Base-by-base conservation (phyloP, 768 basidiomycete genomes). In the Tricholoma matsutake region DNA sequence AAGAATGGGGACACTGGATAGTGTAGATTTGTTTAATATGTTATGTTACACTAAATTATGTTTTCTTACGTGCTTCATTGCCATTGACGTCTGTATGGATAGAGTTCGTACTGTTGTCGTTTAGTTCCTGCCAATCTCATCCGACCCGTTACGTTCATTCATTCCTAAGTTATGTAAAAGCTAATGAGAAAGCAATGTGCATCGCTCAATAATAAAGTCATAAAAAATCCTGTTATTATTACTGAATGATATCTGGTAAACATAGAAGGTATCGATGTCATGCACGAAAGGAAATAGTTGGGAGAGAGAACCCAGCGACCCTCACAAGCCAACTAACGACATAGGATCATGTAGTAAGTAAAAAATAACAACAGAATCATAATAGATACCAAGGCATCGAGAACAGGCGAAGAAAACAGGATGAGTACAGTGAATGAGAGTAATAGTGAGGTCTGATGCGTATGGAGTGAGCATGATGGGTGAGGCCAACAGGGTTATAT, bases 1-100 rank as follows among this genome's bases (percentile, higher is more conserved):
- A 91, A 91, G 74, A 88, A 91, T 66, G 88, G 86, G 57, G 89
- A 91, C 70, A 88, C 83, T 45, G 89, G 89, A 63, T 91, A 79
- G 73, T 59, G 37, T 57, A 39, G 4, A 43, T 31, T 32, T 45
- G n/a, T 28, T 14, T 56, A 8, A 31, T 57, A 25, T 31, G 31
- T n/a, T 57, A 61, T 65, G 56, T 59, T 25, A 59, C 53, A 57
- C 49, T 29, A 61, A 54, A 59, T 62, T 35, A 35, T 57, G 16
- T 41, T 59, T 53, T 57, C 28, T 63, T 62, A 54, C 29, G 58
- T 61, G 53, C 53, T 67, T 28, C 53, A 51, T 51, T 29, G 29
- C 49, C 49, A 51, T 51, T 28, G 20, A n/a, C 28, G 8, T 16
- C 6, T 52, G 16, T 53, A 31, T 32, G 31, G 51, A 32, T 53